These are phyloP conservation scores for Perilla frutescens DNA, from an alignment of 257 asterid species.

Conservation along the genomic window DNA sequence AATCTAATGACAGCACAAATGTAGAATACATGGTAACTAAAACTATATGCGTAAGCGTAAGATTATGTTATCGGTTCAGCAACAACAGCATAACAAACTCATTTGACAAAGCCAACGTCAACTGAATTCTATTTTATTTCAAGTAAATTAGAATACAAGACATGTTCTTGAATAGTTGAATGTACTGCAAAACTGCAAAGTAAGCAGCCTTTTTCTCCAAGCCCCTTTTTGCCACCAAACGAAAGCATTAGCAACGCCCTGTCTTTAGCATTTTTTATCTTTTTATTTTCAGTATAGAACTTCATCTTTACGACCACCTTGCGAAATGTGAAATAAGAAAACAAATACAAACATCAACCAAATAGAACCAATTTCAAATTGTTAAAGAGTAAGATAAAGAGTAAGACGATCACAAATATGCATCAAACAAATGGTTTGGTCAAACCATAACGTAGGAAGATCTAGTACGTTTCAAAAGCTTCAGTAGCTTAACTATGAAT, in stretches of 20 bases:
- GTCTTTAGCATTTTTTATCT: no score
- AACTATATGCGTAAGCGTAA: no score
- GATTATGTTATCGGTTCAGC: no score
- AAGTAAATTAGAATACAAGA: neutral
- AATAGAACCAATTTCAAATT: no score
- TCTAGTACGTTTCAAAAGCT: no score
- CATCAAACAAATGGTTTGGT: no score
- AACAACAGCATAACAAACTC: neutral
- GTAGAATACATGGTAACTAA: neutral
- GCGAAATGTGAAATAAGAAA: neutral
- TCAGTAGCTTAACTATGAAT: no score
- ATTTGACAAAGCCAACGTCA: constrained; percentile 36
- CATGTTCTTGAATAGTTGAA: neutral
- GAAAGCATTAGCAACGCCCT: no score
- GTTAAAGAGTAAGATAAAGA: neutral
- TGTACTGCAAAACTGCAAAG: neutral
- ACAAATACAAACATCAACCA: no score
- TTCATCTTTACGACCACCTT: neutral
- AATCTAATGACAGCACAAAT: constrained; percentile 3
- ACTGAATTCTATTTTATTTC: neutral
- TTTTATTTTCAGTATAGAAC: neutral
- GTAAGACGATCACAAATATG: neutral
- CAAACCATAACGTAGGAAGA: no score
- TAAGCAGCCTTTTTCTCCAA: no score
- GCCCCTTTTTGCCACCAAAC: no score